Base-by-base conservation (phyloP, 192 early-diverging fungal genomes). In the Coemansia sp. region DNA sequence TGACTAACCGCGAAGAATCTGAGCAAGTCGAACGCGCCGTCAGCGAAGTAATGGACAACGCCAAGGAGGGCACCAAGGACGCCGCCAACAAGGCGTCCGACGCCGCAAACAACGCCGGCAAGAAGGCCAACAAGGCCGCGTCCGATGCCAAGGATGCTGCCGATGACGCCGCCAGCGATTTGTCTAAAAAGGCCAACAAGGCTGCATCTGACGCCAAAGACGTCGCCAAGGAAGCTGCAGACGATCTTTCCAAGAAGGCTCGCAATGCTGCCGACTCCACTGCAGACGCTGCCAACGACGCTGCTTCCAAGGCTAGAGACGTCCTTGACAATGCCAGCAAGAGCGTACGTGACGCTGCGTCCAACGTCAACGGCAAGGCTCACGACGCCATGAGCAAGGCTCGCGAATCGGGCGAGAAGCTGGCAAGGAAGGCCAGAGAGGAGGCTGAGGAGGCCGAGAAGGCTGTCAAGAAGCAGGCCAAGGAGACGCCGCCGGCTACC, bases 361-460 rank as follows among this genome's bases (percentile, higher is more conserved):
- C 64, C 7, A 60, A 30, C 9, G 74, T 68, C 27, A 76, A 76
- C 52, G 61, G 62, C 25, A 77, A 68, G 60, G 75, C 75, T 0
- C 75, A 77, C 25, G 54, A 58, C 23, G 69, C 74, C 2, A 54
- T 76, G 9, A 39, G 42, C 48, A 67, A 35, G 45, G 74, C 74
- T 24, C 49, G 61, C 2, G 68, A 76, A 54, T 77, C 74, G 1
- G 68, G 74, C 29, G 74, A 68, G 39, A 77, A 46, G 49, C 25
- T 77, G 28, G 74, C 69, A 28, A 71, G 65, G 39, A 68, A 55
- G 69, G 75, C 75, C 6, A 56, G 58, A 20, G 60, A 78, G 60
- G 75, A 78, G 63, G 75, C 69, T 4, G 61, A 50, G 53, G 75
- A 71, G 25, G 75, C 75, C 0, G 75, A 78, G 36, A 78, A 72